A percentile compares a stretch with the other conserved stretches of the same genome.
phyloP scores from a whole-genome alignment of 257 asterid genomes.

The Nemophila menziesii region DNA sequence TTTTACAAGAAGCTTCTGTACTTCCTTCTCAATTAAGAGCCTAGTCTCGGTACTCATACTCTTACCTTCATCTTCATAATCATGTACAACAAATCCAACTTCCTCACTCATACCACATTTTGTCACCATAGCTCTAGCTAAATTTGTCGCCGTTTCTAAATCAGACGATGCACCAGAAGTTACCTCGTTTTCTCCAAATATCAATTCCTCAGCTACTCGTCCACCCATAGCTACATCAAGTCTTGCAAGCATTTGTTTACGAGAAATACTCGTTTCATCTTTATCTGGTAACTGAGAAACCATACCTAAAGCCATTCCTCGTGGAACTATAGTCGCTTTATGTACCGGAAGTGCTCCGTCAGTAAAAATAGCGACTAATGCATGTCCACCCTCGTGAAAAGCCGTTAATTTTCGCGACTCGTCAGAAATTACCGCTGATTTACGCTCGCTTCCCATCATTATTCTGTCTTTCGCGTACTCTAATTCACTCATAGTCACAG shows the following conservation, averaged over 20 bases:
- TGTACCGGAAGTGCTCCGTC: conserved; percentile 84
- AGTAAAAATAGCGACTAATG: conserved; percentile 80
- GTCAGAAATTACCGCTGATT: conserved; percentile 75
- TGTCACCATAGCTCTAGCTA: conserved; percentile 84
- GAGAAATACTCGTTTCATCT: conserved; percentile 72
- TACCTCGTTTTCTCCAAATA: conserved; percentile 73
- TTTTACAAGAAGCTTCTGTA: conserved; percentile 38
- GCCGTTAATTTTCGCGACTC: conserved; percentile 72
- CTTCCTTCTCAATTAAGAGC: conserved; percentile 70
- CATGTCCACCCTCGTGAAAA: conserved; percentile 90
- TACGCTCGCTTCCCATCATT: conserved; percentile 92
- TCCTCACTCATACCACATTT: conserved; percentile 69
- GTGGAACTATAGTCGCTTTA: conserved; percentile 85
- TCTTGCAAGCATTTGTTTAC: conserved; percentile 76
- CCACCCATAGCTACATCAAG: conserved; percentile 89
- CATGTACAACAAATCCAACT: conserved; percentile 71
- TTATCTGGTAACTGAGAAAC: conserved; percentile 72
- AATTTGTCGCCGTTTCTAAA: conserved; percentile 56
- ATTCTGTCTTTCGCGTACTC: conserved; percentile 91
- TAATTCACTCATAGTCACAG: conserved; percentile 64
- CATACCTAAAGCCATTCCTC: conserved; percentile 93
- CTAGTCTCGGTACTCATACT: conserved; percentile 92
- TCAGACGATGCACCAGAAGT: conserved; percentile 86
- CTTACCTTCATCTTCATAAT: conserved; percentile 67
- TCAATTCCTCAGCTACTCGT: conserved; percentile 82